Percentiles rank a stretch among this genome's conserved stretches.
These are phyloP conservation scores for Zalaria obscura DNA, from an alignment of 2,329 filamentous ascomycete genomes.

Conservation along the genomic window DNA sequence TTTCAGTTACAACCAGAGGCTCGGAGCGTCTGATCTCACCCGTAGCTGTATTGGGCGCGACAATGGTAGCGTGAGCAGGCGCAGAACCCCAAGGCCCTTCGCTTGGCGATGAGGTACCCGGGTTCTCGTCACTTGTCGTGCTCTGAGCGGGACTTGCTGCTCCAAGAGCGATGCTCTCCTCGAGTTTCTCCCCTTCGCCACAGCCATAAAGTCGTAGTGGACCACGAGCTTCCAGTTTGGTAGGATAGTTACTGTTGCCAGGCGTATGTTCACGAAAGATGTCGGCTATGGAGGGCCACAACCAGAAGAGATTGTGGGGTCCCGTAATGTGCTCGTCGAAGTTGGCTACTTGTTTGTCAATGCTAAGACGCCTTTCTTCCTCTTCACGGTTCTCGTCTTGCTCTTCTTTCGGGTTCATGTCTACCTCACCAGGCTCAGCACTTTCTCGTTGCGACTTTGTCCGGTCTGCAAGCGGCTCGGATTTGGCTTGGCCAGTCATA, in stretches of 20 bases:
- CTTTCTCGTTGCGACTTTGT: slow-evolving; percentile 19
- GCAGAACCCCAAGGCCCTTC: slow-evolving; percentile 38
- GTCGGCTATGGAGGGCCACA: slow-evolving; percentile 37
- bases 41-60: slow-evolving; percentile 12
- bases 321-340: slow-evolving; percentile 79
- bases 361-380: too few relatives aligned
- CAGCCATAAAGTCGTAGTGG: slow-evolving; percentile 20
- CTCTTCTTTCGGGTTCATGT: too few relatives aligned
- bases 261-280: slow-evolving; percentile 14
- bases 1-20: slow-evolving; percentile 26
- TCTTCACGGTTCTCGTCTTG: too few relatives aligned
- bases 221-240: slow-evolving; percentile 22
- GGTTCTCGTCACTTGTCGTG: slow-evolving; percentile 18
- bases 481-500: neutral
- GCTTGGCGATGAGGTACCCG: slow-evolving; percentile 23
- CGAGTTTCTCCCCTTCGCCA: slow-evolving; percentile 23
- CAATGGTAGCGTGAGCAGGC: slow-evolving; percentile 14
- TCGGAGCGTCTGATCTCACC: slow-evolving; percentile 16
- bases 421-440: slow-evolving; percentile 18
- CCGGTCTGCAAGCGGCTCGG: slow-evolving; percentile 19
- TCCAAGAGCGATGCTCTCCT: slow-evolving; percentile 17
- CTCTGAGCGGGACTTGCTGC: slow-evolving; percentile 25
- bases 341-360: slow-evolving; percentile 40
- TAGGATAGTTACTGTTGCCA: slow-evolving; percentile 18
- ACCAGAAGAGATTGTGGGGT: slow-evolving; percentile 64